These are phyloP conservation scores for Paramecium caudatum DNA, from an alignment of 73 alveolate species.

Conservation along the genomic window DNA sequence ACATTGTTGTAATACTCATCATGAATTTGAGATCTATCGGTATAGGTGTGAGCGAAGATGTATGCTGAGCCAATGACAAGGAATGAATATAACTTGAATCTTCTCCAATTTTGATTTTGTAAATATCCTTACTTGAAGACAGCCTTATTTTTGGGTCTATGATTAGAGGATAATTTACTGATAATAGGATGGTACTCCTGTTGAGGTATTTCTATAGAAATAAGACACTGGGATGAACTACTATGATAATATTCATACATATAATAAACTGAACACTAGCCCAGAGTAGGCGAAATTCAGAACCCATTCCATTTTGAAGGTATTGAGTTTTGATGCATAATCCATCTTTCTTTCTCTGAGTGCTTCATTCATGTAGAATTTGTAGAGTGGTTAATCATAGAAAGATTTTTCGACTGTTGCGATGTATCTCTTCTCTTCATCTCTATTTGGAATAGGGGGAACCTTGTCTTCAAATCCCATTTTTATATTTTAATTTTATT, in stretches of 20 bases:
- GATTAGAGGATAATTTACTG: background rate
- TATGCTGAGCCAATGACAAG: constrained; percentile 15
- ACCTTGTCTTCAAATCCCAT: constrained; percentile 67
- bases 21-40: constrained; percentile 62
- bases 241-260: background rate
- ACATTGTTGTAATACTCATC: constrained; percentile 55
- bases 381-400: constrained; percentile 44
- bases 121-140: constrained; percentile 17
- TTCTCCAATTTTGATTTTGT: constrained; percentile 9
- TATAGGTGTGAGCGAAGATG: background rate
- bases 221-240: constrained; percentile 55
- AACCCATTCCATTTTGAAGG: constrained; percentile 30
- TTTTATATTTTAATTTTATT: constrained; percentile 9
- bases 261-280: background rate
- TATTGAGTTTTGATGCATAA: constrained; percentile 51
- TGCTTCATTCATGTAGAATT: constrained; percentile 69
- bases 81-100: constrained; percentile 25
- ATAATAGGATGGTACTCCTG: constrained; percentile 32
- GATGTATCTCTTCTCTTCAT: constrained; percentile 30
- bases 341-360: constrained; percentile 64
- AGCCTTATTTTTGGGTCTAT: constrained; percentile 30
- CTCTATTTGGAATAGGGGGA: constrained; percentile 62
- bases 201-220: background rate
- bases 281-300: constrained; percentile 43
- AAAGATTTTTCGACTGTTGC: constrained; percentile 44